Evolutionary conservation across 768 basidiomycete genomes (phyloP).

Genomic region (Hygrophoropsis aurantiaca): DNA sequence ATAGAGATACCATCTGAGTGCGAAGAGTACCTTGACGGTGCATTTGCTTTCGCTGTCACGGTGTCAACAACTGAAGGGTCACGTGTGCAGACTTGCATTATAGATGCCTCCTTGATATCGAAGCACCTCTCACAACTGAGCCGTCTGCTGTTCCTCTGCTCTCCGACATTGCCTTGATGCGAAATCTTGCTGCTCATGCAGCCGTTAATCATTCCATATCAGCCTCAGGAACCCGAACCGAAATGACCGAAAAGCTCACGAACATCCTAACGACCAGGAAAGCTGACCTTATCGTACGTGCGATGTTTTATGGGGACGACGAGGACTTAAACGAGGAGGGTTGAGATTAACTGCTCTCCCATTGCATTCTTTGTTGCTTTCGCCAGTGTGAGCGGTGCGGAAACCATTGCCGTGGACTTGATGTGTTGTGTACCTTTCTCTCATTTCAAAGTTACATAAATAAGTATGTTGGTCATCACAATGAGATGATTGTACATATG

Average conservation of each 20-base stretch:
- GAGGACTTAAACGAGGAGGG: neutral
- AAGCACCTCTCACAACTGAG: slow-evolving; percentile 49
- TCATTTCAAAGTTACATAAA: no score
- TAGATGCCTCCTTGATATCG: slow-evolving; percentile 47
- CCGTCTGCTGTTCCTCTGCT: slow-evolving; percentile 41
- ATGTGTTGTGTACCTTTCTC: no score
- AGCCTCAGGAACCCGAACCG: slow-evolving; percentile 43
- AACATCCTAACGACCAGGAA: slow-evolving; percentile 46
- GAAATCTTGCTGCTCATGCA: slow-evolving; percentile 60
- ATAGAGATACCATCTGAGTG: slow-evolving; percentile 56
- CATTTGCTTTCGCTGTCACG: slow-evolving; percentile 12
- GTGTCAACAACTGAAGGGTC: neutral
- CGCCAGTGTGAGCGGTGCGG: no score
- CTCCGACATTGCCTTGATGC: slow-evolving; percentile 46
- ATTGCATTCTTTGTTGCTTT: no score
- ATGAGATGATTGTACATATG: no score
- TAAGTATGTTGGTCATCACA: no score
- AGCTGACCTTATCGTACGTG: slow-evolving; percentile 51
- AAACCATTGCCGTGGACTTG: no score
- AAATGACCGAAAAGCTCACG: slow-evolving; percentile 49
- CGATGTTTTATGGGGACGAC: slow-evolving; percentile 34
- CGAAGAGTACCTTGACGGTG: slow-evolving; percentile 55
- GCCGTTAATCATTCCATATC: slow-evolving; percentile 44
- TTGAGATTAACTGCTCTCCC: no score
- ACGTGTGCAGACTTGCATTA: slow-evolving; percentile 39